Base-by-base conservation (phyloP, 140 eudicot species). In the Cichorium intybus region DNA sequence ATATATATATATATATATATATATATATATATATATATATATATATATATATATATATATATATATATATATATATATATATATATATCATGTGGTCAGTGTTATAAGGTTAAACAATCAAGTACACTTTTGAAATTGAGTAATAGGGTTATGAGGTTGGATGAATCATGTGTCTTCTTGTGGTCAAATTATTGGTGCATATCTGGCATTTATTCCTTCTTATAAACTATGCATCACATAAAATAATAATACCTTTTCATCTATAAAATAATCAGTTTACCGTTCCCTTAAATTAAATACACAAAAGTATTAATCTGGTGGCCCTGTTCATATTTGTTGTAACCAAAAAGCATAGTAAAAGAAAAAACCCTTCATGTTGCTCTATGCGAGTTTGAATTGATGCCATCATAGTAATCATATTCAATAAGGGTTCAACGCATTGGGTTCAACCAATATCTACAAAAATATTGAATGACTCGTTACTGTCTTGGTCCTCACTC, bases 111-210 rank as follows among this genome's bases (percentile, higher is more conserved):
- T 48, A 56, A 50, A 65, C 53, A 45, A 67, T 66, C 67, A 67
- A 65, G 62, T 60, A 75, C 70, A 50, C 70, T 67, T 73, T 75
- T 26, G 75, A 75, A 59, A 49, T 49, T 27, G 43, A 56, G 52
- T 52, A 64, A 55, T 71, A 52, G 23, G 73, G 43, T 58, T 46
- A 62, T 58, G 58, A 35, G 74, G 66, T 46, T 56, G 66, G 49
- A 20, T 35, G 53, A 26, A 75, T 60, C 57, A 75, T 68, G 80
- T 75, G 80, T 75, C 80, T 22, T 68, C 64, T 75, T 75, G 70
- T 67, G 80, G 20, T 14, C 34, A 60, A 41, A 75, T 67, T 67
- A 75, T 75, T 75, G 70, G 43, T 67, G 70, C 80, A 60, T 75
- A 68, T 68, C 75, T 68, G 79, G 69, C 74, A n/a, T 51, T 60